A percentile compares a stretch with the other conserved stretches of the same genome.
phyloP scores from a whole-genome alignment of 495 filamentous ascomycete genomes.

The Xylaria flabelliformis region DNA sequence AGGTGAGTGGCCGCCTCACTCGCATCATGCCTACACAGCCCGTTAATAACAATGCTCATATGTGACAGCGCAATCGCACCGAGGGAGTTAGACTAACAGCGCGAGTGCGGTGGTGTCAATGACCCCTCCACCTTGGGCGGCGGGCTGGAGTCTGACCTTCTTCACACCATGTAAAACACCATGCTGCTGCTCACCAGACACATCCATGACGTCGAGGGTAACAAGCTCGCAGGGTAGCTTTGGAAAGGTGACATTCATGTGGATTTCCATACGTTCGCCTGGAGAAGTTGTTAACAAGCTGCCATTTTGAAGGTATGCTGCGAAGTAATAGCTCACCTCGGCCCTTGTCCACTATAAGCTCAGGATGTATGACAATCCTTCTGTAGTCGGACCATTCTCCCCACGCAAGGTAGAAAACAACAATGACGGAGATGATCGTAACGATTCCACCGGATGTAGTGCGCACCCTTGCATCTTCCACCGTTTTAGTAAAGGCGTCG shows the following conservation, averaged over 20 bases:
- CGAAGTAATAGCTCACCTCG: conserved; percentile 67
- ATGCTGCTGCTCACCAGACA: conserved; percentile 92
- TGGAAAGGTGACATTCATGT: conserved; percentile 97
- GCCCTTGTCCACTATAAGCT: conserved; percentile 95
- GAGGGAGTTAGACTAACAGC: conserved; percentile 60
- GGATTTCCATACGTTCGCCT: conserved; percentile 98
- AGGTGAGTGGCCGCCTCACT: conserved; percentile 80
- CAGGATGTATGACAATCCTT: conserved; percentile 83
- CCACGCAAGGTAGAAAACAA: conserved; percentile 88
- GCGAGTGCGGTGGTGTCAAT: conserved; percentile 76
- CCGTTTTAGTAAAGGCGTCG: conserved; percentile 98
- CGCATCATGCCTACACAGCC: conserved; percentile 54
- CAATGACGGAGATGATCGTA: conserved; percentile 84
- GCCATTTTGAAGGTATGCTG: conserved; percentile 13
- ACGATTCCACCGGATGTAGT: conserved; percentile 97
- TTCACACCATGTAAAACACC: conserved; percentile 90
- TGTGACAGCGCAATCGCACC: background rate
- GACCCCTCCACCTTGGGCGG: conserved; percentile 75
- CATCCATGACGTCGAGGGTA: conserved; percentile 98
- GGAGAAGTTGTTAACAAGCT: conserved; percentile 18
- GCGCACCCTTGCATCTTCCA: conserved; percentile 95
- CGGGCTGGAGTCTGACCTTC: conserved; percentile 80
- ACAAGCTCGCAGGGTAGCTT: conserved; percentile 92
- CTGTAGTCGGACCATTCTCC: conserved; percentile 96
- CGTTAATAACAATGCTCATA: conserved; percentile 14